A percentile compares a stretch with the other conserved stretches of the same genome.
Conservation (phyloP, 2,329 filamentous ascomycete species). For the Spiromastix sp. region DNA sequence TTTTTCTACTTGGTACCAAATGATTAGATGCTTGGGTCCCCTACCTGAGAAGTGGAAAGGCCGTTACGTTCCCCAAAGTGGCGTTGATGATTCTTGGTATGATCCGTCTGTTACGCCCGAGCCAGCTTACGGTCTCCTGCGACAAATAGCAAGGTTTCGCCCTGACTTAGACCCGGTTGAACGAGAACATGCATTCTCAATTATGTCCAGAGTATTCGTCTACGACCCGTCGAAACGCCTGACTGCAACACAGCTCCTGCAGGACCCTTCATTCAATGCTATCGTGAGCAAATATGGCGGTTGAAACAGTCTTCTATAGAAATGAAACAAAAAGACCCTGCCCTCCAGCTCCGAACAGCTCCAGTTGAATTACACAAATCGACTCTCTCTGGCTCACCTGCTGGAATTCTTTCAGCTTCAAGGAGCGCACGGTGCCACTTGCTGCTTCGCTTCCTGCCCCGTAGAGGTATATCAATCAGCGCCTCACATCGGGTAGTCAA, state of each 20-base stretch:
- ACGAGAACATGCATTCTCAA: neutral
- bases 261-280: slow-evolving; percentile 16
- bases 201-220: neutral
- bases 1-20: slow-evolving; percentile 10
- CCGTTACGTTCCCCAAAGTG: slow-evolving; percentile 8
- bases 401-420: too few relatives aligned
- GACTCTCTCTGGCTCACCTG: too few relatives aligned
- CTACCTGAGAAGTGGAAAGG: slow-evolving; percentile 19
- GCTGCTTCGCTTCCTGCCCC: too few relatives aligned
- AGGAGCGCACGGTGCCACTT: too few relatives aligned
- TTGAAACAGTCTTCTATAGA: too few relatives aligned
- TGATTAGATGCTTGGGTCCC: slow-evolving; percentile 16
- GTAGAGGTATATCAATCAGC: too few relatives aligned
- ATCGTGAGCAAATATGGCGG: slow-evolving; percentile 17
- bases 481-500: too few relatives aligned
- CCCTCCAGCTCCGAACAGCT: too few relatives aligned
- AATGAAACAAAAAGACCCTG: too few relatives aligned
- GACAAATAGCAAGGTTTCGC: neutral
- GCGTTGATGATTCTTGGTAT: too few relatives aligned
- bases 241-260: slow-evolving; percentile 16
- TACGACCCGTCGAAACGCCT: slow-evolving; percentile 14
- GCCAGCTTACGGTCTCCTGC: neutral
- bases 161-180: slow-evolving; percentile 1
- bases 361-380: too few relatives aligned
- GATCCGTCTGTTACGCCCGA: too few relatives aligned